Percentiles rank a stretch among this genome's conserved stretches.
Evolutionary conservation across 1,284 basidiomycete genomes (phyloP).

Genomic region (Ceratobasidium sp.): DNA sequence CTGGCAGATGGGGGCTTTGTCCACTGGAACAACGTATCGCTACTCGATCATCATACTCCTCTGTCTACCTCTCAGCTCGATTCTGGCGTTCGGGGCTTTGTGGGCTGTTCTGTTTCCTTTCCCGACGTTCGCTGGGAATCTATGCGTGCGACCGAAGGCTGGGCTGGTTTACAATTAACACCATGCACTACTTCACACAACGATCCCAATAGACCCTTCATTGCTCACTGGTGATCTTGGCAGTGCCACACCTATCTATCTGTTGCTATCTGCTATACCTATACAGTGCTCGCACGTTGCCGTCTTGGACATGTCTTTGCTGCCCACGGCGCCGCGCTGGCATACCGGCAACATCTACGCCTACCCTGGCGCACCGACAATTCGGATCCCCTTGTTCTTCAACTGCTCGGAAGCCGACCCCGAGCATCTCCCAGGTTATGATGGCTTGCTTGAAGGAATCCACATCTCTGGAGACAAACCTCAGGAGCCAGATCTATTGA

Average conservation of each 20-base stretch:
- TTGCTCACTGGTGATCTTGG: constrained; percentile 6
- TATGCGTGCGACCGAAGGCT: constrained; percentile 79
- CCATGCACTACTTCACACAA: constrained; percentile 72
- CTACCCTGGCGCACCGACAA: constrained; percentile 64
- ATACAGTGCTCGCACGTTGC: constrained; percentile 77
- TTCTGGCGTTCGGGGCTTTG: constrained; percentile 58
- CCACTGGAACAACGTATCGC: constrained; percentile 64
- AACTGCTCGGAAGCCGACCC: background rate
- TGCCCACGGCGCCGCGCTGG: constrained; percentile 67
- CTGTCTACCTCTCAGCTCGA: background rate
- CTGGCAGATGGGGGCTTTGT: constrained; percentile 72
- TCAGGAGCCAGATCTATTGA: constrained; percentile 63
- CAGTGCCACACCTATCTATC: constrained; percentile 53
- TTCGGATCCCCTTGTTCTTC: constrained; percentile 63
- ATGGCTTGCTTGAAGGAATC: background rate
- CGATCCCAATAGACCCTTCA: constrained; percentile 68
- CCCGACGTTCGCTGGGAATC: constrained; percentile 71
- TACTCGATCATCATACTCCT: background rate
- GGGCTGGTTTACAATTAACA: constrained; percentile 79
- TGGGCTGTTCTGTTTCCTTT: constrained; percentile 69
- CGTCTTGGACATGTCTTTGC: constrained; percentile 62
- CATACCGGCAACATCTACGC: constrained; percentile 80
- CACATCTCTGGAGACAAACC: background rate
- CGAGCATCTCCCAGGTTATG: background rate
- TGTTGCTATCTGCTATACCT: constrained; percentile 60